These are phyloP conservation scores for Barbarea vulgaris DNA, from an alignment of 345 rosid genomes.

Conservation along the genomic window DNA sequence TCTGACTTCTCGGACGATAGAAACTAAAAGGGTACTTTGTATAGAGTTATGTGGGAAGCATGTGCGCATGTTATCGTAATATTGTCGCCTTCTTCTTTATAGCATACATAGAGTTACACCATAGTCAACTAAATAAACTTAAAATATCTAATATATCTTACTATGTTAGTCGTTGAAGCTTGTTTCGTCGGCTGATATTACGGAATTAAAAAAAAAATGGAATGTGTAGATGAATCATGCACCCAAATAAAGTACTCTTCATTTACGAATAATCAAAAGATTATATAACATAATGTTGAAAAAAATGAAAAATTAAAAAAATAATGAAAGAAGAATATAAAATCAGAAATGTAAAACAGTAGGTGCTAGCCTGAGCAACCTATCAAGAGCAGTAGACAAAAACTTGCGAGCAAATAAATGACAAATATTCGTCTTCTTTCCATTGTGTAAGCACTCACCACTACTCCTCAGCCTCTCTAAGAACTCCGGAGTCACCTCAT, in stretches of 20 bases:
- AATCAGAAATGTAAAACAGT: slow-evolving; percentile 46
- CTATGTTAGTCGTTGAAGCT: slow-evolving; percentile 14
- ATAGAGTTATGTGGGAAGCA: slow-evolving; percentile 25
- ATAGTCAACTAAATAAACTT: slow-evolving; percentile 22
- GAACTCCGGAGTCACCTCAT: slow-evolving; percentile 53
- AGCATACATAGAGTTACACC: slow-evolving; percentile 15
- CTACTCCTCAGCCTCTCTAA: slow-evolving; percentile 58
- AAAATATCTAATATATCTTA: background rate
- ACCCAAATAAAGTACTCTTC: background rate
- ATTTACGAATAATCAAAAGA: slow-evolving; percentile 16
- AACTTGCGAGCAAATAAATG: slow-evolving; percentile 84
- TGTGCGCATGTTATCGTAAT: slow-evolving; percentile 26
- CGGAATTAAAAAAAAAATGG: slow-evolving; percentile 2
- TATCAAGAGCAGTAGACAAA: slow-evolving; percentile 53
- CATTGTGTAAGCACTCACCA: slow-evolving; percentile 56
- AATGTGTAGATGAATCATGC: slow-evolving; percentile 16
- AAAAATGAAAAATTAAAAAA: background rate
- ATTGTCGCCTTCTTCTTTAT: slow-evolving; percentile 16
- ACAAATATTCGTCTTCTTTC: slow-evolving; percentile 55
- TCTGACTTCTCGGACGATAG: slow-evolving; percentile 13
- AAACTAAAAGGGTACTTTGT: slow-evolving; percentile 20
- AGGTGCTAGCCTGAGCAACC: slow-evolving; percentile 66
- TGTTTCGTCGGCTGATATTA: slow-evolving; percentile 16
- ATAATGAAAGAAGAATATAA: background rate
- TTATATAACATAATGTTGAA: background rate